Percentiles rank a stretch among this genome's conserved stretches.
phyloP scores from a whole-genome alignment of 2,329 filamentous ascomycete species.

The Biscogniauxia marginata region DNA sequence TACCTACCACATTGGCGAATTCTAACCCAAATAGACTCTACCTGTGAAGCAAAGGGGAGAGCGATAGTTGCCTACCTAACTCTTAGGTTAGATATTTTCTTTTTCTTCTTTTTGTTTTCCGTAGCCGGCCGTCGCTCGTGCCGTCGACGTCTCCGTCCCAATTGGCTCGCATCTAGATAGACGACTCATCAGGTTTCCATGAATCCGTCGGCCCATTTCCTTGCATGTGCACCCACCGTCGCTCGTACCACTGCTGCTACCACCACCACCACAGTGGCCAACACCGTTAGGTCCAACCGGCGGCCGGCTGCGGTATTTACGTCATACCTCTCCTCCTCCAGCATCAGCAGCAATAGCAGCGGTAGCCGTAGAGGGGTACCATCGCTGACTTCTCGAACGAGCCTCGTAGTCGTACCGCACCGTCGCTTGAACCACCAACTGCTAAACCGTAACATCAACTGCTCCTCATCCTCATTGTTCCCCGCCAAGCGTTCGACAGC shows the following conservation, averaged over 20 bases:
- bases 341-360: too few relatives aligned
- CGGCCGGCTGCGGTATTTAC: not conserved
- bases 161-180: too few relatives aligned
- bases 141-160: too few relatives aligned
- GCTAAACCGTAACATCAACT: not conserved
- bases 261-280: not conserved
- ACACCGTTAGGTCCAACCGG: not conserved
- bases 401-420: not conserved
- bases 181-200: too few relatives aligned
- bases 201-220: conserved; percentile 13
- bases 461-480: not conserved
- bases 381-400: not conserved
- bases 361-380: not conserved
- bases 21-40: too few relatives aligned
- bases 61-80: too few relatives aligned
- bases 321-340: not conserved
- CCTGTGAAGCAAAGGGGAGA: too few relatives aligned
- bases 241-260: conserved; percentile 12
- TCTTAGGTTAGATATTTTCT: too few relatives aligned
- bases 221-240: conserved; percentile 17
- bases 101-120: too few relatives aligned
- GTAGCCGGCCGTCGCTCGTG: too few relatives aligned
- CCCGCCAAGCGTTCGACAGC: not conserved
- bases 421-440: not conserved
- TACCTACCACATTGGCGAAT: too few relatives aligned